phyloP scores from a whole-genome alignment of 805 yeast species.

The Ogataea pilisensis region DNA sequence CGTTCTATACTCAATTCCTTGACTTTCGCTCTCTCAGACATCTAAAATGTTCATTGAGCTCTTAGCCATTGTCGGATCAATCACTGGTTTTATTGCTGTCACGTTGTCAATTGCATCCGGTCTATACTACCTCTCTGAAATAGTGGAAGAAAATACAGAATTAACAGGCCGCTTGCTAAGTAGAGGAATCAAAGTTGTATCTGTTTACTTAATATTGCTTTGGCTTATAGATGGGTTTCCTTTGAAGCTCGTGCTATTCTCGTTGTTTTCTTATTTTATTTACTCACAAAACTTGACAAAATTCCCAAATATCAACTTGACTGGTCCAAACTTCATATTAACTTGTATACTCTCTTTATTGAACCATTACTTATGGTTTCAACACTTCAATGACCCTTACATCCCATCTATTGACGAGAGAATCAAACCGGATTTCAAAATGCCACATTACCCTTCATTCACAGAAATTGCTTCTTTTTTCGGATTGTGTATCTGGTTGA shows the following conservation, averaged over 20 bases:
- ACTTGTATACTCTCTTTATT: constrained; percentile 69
- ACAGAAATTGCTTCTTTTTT: constrained; percentile 93
- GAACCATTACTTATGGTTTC: constrained; percentile 90
- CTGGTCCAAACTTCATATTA: constrained; percentile 64
- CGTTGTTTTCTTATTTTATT: constrained; percentile 64
- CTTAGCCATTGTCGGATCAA: constrained; percentile 56
- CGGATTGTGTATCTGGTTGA: constrained; percentile 89
- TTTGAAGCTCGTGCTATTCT: constrained; percentile 56
- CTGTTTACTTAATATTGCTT: constrained; percentile 50
- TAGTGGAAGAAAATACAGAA: constrained; percentile 90
- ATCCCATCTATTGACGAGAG: constrained; percentile 66
- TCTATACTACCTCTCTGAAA: constrained; percentile 81
- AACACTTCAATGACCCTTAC: constrained; percentile 67
- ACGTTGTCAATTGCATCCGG: constrained; percentile 79
- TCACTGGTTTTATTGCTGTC: constrained; percentile 56
- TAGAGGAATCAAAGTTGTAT: constrained; percentile 59
- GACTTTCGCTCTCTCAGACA: no score
- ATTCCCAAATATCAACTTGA: constrained; percentile 80
- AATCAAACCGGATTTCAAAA: constrained; percentile 51
- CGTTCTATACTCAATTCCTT: not conserved
- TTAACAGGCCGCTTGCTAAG: constrained; percentile 70
- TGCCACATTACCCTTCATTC: constrained; percentile 74
- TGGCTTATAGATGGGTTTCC: constrained; percentile 80
- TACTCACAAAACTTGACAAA: constrained; percentile 73
- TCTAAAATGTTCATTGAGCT: constrained; percentile 56